A percentile compares a stretch with the other conserved stretches of the same genome.
phyloP scores from a whole-genome alignment of 306 rosid species.

The Casuarina equisetifolia region DNA sequence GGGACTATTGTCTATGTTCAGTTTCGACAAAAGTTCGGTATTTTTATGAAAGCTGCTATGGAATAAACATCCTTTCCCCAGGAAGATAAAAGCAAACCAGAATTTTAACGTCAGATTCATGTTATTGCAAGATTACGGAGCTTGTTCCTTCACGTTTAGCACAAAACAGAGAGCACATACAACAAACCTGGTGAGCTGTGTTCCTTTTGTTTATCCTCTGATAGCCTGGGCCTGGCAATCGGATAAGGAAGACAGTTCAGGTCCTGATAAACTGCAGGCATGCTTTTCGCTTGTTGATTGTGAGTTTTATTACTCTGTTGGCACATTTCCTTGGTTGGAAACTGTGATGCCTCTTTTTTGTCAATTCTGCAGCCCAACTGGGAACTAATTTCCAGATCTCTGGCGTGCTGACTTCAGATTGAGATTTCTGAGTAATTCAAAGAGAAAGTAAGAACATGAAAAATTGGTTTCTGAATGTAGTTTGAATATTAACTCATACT shows the following conservation, averaged over 20 bases:
- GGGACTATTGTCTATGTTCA: no score
- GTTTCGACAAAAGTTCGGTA: no score
- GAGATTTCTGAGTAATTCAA: slow-evolving; percentile 46
- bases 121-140: no score
- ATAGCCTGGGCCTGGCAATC: slow-evolving; percentile 36
- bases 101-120: no score
- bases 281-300: slow-evolving; percentile 38
- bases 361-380: slow-evolving; percentile 27
- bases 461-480: neutral
- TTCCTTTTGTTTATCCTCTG: slow-evolving; percentile 35
- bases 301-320: slow-evolving; percentile 23
- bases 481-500: no score
- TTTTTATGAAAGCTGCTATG: no score
- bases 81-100: no score
- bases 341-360: slow-evolving; percentile 28
- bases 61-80: no score
- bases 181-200: slow-evolving; percentile 60
- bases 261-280: slow-evolving; percentile 56
- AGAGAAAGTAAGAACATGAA: slow-evolving; percentile 14
- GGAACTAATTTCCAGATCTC: slow-evolving; percentile 52
- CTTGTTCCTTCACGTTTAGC: slow-evolving; percentile 1
- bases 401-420: slow-evolving; percentile 53
- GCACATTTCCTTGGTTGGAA: slow-evolving; percentile 27
- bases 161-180: slow-evolving; percentile 19
- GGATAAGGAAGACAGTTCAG: slow-evolving; percentile 73